phyloP scores from a whole-genome alignment of 495 filamentous ascomycete species.

The Aspergillus homomorphus region DNA sequence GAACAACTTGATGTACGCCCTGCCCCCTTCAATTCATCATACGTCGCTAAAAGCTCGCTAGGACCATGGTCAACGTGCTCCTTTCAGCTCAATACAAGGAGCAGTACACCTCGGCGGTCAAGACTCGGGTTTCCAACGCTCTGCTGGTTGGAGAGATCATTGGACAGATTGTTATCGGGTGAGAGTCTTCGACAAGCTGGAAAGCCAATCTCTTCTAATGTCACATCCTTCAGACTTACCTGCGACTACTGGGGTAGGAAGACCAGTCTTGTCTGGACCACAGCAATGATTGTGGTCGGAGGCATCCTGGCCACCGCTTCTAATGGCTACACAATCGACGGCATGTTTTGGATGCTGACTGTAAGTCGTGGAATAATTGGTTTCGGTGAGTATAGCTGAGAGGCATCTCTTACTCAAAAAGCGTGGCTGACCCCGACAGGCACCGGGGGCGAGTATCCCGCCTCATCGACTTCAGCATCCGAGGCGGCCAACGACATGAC shows the following conservation, averaged over 20 bases:
- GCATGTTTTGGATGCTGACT: constrained; percentile 5
- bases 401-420: neutral
- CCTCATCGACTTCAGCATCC: neutral
- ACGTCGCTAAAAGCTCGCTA: neutral
- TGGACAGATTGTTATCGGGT: constrained; percentile 4
- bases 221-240: neutral
- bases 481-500: constrained; percentile 3
- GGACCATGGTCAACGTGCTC: constrained; percentile 1
- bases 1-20: constrained; percentile 4
- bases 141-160: neutral
- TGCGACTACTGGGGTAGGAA: constrained; percentile 2
- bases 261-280: neutral
- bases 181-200: neutral
- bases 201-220: neutral
- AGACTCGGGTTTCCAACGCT: constrained; percentile 2
- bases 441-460: constrained; percentile 4
- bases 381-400: neutral
- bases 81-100: neutral
- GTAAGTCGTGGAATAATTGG: neutral
- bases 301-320: neutral
- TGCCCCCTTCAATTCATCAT: neutral
- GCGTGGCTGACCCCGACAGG: neutral
- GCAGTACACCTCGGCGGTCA: neutral
- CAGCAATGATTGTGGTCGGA: neutral
- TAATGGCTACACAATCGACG: neutral